Conservation (phyloP, 495 filamentous ascomycete species). For the Annulohypoxylon moriforme region DNA sequence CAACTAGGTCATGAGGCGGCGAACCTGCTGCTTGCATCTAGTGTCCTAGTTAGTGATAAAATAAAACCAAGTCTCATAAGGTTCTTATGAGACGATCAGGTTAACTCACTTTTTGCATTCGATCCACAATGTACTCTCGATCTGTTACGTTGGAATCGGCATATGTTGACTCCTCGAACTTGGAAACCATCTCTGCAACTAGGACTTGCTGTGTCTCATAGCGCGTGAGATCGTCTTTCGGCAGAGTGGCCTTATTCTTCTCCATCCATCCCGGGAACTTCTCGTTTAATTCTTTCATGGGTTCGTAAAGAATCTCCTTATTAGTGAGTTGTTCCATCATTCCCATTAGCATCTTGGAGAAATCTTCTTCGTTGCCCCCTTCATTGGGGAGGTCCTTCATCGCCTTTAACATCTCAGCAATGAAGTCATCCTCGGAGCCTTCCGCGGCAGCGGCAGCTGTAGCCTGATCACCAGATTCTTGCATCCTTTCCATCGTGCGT, state of each 20-base stretch:
- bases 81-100: slow-evolving; percentile 5
- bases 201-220: slow-evolving; percentile 85
- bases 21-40: slow-evolving; percentile 95
- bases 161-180: slow-evolving; percentile 84
- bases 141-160: slow-evolving; percentile 82
- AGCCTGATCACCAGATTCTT: slow-evolving; percentile 82
- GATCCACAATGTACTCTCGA: slow-evolving; percentile 92
- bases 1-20: slow-evolving; percentile 88
- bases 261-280: slow-evolving; percentile 92
- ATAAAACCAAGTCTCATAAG: slow-evolving; percentile 1
- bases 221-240: slow-evolving; percentile 75
- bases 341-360: slow-evolving; percentile 89
- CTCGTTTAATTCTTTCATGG: slow-evolving; percentile 94
- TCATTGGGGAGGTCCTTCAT: slow-evolving; percentile 73
- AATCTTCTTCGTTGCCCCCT: slow-evolving; percentile 81
- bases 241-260: slow-evolving; percentile 73
- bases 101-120: slow-evolving; percentile 89
- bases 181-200: slow-evolving; percentile 87
- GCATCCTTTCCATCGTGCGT: slow-evolving; percentile 94
- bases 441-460: slow-evolving; percentile 79
- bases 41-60: slow-evolving; percentile 35
- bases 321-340: slow-evolving; percentile 99
- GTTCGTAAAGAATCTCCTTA: slow-evolving; percentile 97
- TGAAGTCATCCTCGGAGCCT: slow-evolving; percentile 75
- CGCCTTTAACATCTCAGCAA: slow-evolving; percentile 87